Base-by-base conservation (phyloP, 768 basidiomycete genomes). In the Agrocybe chaxingu region DNA sequence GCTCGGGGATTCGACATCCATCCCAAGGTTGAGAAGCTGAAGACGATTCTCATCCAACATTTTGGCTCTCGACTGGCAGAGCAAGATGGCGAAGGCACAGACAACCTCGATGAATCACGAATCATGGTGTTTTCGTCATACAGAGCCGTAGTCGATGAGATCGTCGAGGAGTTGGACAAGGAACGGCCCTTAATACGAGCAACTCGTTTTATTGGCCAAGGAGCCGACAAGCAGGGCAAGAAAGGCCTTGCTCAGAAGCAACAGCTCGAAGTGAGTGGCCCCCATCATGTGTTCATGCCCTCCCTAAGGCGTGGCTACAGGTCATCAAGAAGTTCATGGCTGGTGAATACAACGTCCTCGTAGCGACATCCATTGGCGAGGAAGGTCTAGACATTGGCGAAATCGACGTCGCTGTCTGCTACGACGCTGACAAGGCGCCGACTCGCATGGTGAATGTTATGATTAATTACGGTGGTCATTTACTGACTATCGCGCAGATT, bases 361-460 rank as follows among this genome's bases (percentile, higher is more conserved):
- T 99, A 7, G 89, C 95, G 1, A 98, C 97, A 4, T 96, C 89
- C 3, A 92, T 99, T 48, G 97, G 97, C 16, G 97, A 99, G 69
- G 97, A 99, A 67, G 97, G 97, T 50, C 76, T 99, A 12, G 97
- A 99, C 66, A 99, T 99, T 48, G 97, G 97, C 31, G 95, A 97
- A 65, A 87, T 99, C 11, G 97, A 99, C 64, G 75, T 94, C 62
- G 96, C 98, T 49, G 74, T 98, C 42, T 98, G 95, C 61, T 99
- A 98, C 65, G 97, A 99, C 57, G 86, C 94, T 19, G 92, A 95
- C 60, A 97, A 96, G 72, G 92, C 92, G 0, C 89, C 95, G 1
- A 94, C 98, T 54, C 91, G 95, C 50, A 93, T 97, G 89, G 3
- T 38, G 12, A 36, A 13, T 51, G 40, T 42, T n/a, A 34, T 2